Evolutionary conservation across 2,329 filamentous ascomycete species (phyloP).

Genomic region (Coleophoma eucalyptorum): DNA sequence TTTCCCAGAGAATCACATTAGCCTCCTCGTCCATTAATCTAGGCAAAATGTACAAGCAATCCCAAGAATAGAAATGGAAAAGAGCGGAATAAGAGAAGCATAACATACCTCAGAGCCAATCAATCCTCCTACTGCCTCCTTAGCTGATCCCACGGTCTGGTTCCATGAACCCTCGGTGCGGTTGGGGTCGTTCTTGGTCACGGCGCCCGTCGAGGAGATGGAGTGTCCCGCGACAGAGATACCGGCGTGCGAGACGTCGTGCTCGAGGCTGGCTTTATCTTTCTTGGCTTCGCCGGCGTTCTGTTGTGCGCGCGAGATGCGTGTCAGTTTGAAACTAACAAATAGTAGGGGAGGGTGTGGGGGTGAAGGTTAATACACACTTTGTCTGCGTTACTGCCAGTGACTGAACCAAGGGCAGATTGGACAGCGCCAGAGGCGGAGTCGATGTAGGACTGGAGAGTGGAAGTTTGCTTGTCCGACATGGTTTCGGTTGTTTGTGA

Average conservation of each 20-base stretch:
- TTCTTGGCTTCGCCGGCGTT: constrained; percentile 45
- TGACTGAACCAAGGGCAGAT: constrained; percentile 66
- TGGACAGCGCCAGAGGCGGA: constrained; percentile 70
- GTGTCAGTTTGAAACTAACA: too few species aligned
- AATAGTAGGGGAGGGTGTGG: too few species aligned
- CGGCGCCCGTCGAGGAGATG: constrained; percentile 64
- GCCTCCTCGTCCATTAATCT: constrained; percentile 1
- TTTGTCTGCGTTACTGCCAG: constrained; percentile 63
- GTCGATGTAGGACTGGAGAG: constrained; percentile 75
- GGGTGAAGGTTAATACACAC: constrained; percentile 52
- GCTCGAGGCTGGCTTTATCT: constrained; percentile 60
- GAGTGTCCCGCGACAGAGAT: constrained; percentile 71
- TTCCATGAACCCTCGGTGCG: constrained; percentile 75
- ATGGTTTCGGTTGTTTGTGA: constrained; percentile 29
- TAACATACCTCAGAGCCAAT: constrained; percentile 64
- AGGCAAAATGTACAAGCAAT: background rate
- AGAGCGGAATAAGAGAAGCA: background rate
- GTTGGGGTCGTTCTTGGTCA: constrained; percentile 68
- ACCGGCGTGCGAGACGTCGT: constrained; percentile 72
- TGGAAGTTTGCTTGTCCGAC: constrained; percentile 58
- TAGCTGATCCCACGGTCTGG: constrained; percentile 83
- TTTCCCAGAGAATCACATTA: background rate
- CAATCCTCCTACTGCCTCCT: constrained; percentile 75
- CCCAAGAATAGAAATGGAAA: background rate
- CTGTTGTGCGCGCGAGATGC: background rate